Conservation (phyloP, 371 early-diverging fungal genomes). For the Thermomucor indicae-seudaticae region DNA sequence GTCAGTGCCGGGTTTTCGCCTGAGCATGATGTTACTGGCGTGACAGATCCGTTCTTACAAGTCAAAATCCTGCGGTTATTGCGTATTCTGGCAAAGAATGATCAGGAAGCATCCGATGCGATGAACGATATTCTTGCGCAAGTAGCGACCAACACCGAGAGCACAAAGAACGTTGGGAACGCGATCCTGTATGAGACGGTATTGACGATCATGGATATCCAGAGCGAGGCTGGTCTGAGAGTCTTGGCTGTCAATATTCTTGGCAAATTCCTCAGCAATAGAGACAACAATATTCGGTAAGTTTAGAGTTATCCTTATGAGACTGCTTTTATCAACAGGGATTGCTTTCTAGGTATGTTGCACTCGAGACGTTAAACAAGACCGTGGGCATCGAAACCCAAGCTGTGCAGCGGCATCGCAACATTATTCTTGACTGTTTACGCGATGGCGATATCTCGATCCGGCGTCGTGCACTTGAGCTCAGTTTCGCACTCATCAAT, state of each 20-base stretch:
- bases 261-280: conserved; percentile 90
- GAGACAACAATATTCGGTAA: conserved; percentile 95
- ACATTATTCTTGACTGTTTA: conserved; percentile 93
- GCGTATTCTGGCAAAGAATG: conserved; percentile 82
- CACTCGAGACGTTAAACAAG: conserved; percentile 88
- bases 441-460: conserved; percentile 95
- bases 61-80: conserved; percentile 90
- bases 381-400: conserved; percentile 85
- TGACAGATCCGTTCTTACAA: conserved; percentile 96
- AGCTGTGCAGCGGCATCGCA: conserved; percentile 96
- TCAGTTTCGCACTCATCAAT: conserved; percentile 93
- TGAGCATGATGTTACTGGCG: conserved; percentile 95
- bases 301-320: background rate
- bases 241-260: conserved; percentile 96
- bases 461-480: conserved; percentile 93
- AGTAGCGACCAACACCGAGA: conserved; percentile 94
- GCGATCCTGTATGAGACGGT: conserved; percentile 96
- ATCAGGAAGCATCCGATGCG: conserved; percentile 84
- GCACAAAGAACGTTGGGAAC: conserved; percentile 94
- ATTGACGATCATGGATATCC: conserved; percentile 92
- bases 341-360: conserved; percentile 76
- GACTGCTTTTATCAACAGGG: background rate
- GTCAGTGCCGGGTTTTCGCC: conserved; percentile 87
- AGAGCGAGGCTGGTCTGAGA: conserved; percentile 87
- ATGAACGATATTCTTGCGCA: conserved; percentile 97